Evolutionary conservation across 164 flowering plant species (phyloP), one percentile per base, ranked within the genome.

Genomic region (Cinnamomum chago): DNA sequence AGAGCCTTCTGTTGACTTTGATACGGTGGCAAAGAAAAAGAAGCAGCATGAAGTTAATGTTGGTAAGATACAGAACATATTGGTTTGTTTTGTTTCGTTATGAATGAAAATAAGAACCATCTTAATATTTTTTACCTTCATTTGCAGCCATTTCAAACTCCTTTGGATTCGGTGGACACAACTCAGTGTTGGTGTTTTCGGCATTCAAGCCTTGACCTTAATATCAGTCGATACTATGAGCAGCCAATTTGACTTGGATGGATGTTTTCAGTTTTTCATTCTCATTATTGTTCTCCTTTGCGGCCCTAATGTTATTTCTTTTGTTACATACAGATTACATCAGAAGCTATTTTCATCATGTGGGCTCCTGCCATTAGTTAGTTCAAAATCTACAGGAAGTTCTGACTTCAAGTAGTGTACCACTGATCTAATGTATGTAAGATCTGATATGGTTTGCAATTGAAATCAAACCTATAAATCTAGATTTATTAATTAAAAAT

Each of bases 101-200:
- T 15, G 73, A 12, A 18, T 52, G 33, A 2, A 24, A 20, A 13
- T n/a, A 18, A 22, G 18, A 22, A 60, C 40, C 18, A 35, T 25
- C 40, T 22, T 15, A 33, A 60, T 27, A n/a, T 27, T 33, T 58
- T 28, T 9, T 0, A 25, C 14, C 14, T 24, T 27, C n/a, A 33
- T 58, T 69, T 83, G 76, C 93, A 94, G 98, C 85, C 47, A 89
- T 94, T 76, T 92, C 97, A 25, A 94, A 94, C 83, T 94, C 98
- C 9, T 94, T 94, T 67, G 95, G 98, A 64, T 94, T 93, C 71
- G 97, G 97, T 25, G 97, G 98, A 65, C 98, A 93, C 83, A 92
- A 93, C 84, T 90, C 97, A 5, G 98, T 94, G 18, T 95, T 94
- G 60, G 94, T 85, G 22, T 92, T 93, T 69, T 85, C 98, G 25